phyloP scores from a whole-genome alignment of 306 rosid genomes.

The Phaseolus lunatus region DNA sequence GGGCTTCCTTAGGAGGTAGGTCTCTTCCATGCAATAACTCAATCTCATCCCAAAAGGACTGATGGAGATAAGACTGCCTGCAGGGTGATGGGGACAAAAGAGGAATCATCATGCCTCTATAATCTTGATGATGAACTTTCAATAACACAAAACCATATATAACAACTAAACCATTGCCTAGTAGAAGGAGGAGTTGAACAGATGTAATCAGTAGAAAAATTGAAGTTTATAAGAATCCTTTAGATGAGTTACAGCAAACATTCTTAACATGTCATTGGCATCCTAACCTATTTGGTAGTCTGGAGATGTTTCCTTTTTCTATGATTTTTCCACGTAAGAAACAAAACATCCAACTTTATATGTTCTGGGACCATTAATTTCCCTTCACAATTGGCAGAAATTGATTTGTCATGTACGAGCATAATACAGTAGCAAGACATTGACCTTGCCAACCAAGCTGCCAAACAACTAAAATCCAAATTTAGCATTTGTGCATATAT shows the following conservation, averaged over 20 bases:
- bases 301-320: neutral
- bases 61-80: constrained; percentile 38
- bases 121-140: neutral
- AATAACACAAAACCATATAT: constrained; percentile 4
- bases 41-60: constrained; percentile 36
- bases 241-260: too few relatives aligned
- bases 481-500: neutral
- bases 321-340: too few relatives aligned
- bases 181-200: too few relatives aligned
- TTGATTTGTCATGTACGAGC: constrained; percentile 46
- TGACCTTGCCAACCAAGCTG: constrained; percentile 40
- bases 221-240: too few relatives aligned
- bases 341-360: neutral
- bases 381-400: constrained; percentile 28
- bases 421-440: constrained; percentile 28
- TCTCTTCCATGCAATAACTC: neutral
- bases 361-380: constrained; percentile 59
- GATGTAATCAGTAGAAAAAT: too few relatives aligned
- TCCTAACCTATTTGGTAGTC: neutral
- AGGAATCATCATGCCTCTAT: constrained; percentile 25
- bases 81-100: constrained; percentile 52
- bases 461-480: constrained; percentile 45
- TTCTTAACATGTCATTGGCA: too few relatives aligned
- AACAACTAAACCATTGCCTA: neutral
- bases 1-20: neutral